Base-by-base conservation (phyloP, 306 rosid species). In the Rosa rugosa region DNA sequence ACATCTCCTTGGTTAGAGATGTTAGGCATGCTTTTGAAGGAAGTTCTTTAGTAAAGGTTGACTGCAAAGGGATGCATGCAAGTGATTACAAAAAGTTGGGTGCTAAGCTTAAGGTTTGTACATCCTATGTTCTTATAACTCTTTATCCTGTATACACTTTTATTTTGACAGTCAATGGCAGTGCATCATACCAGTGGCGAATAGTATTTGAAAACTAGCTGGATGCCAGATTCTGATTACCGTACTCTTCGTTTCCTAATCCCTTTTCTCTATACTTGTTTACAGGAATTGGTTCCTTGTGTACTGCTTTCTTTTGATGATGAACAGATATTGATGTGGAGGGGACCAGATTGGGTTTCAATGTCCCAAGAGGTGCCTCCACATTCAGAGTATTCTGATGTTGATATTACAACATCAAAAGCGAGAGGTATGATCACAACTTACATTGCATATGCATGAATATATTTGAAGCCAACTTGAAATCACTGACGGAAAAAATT, bases 51-150 rank as follows among this genome's bases (percentile, higher is more conserved):
- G 98, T 83, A 87, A 95, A 90, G 82, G 72, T 95, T 79, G 93
- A 93, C 83, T 95, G 99, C 85, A 86, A 46, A 71, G 97, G 96
- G 69, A 86, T 95, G 96, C 94, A 92, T 64, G 88, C 97, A 42
- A 93, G 96, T 77, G 99, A 95, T 86, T 95, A 95, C 90, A 95
- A 91, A 90, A 95, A 90, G 89, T 47, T 93, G 82, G 98, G 98
- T 51, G 98, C 93, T 83, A 95, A 95, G 84, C 97, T 95, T 71
- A 91, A 91, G 98, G 99, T 92, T 63, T 25, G 84, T 78, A 51
- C 83, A 49, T 78, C 22, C 51, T 69, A n/a, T 59, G 50, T 70
- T 40, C 62, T 41, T 69, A 11, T 54, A 40, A 47, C 59, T 76
- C 53, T 72, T 79, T 56, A 38, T 22, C 47, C 65, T 73, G 36